These are phyloP conservation scores for Pyrenula aspistea DNA, from an alignment of 495 filamentous ascomycete species.

Conservation along the genomic window DNA sequence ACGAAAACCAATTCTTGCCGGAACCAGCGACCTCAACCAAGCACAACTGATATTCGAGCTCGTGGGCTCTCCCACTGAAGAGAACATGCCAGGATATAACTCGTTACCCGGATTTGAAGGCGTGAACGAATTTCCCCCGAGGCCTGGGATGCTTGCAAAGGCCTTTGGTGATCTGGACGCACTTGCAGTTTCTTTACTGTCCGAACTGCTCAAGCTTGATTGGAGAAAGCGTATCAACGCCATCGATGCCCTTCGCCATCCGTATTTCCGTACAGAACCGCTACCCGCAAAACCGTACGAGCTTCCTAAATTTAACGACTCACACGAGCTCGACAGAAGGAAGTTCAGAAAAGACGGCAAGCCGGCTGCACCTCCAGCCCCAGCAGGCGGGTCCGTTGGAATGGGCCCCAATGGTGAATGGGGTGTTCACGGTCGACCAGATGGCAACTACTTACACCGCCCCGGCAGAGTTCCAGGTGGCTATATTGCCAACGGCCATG, in stretches of 20 bases:
- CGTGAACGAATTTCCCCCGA: conserved; percentile 50
- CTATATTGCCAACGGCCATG: neutral
- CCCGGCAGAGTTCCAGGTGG: neutral
- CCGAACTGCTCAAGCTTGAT: conserved; percentile 76
- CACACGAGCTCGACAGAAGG: conserved; percentile 86
- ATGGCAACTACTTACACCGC: neutral
- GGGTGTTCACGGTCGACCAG: conserved; percentile 19
- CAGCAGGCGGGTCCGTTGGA: conserved; percentile 78
- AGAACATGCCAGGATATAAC: conserved; percentile 89
- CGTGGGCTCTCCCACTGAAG: conserved; percentile 81
- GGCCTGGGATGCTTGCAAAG: conserved; percentile 52
- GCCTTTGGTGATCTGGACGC: conserved; percentile 56
- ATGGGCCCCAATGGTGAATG: conserved; percentile 56
- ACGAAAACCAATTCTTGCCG: conserved; percentile 82
- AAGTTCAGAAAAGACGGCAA: conserved; percentile 67
- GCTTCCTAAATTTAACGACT: conserved; percentile 80
- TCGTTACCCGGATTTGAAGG: conserved; percentile 69
- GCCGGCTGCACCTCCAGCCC: conserved; percentile 71
- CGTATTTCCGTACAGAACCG: conserved; percentile 73
- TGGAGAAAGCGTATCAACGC: conserved; percentile 84
- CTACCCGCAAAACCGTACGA: conserved; percentile 72
- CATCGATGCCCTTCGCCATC: conserved; percentile 84
- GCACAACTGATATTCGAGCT: conserved; percentile 83
- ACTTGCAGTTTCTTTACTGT: conserved; percentile 64
- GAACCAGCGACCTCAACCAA: conserved; percentile 81